Base-by-base conservation (phyloP, 2,329 filamentous ascomycete genomes). In the Alternaria angustiovoidea region DNA sequence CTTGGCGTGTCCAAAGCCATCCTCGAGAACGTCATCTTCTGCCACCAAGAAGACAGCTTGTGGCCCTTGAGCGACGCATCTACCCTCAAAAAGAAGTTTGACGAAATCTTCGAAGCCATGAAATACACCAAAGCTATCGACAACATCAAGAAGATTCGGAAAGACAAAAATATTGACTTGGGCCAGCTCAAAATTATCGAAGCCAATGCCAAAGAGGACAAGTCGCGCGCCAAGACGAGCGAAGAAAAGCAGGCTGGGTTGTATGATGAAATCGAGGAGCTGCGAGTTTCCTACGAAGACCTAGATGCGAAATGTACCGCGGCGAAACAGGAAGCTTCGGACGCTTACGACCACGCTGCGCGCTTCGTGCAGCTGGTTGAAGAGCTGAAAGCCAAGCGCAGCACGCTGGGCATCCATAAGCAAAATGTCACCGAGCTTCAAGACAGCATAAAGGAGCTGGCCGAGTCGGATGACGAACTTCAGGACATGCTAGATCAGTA, bases 61-160 rank as follows among this genome's bases (percentile, higher is more conserved):
- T 99, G 95, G 95, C 95, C 95, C 0, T 89, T 99, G 85, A 96
- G 93, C 74, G 92, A 96, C 72, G 93, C 95, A 0, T 83, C 87
- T 0, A 88, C 87, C 0, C 83, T 99, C 51, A 99, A 99, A 80
- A 96, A 96, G 78, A 91, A 89, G 53, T 99, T 99, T 62, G 95
- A 99, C 74, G 93, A 97, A 75, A 99, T 99, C 11, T 99, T 99
- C 68, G 95, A 98, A 79, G 95, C 95, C 1, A 84, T 92, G 80
- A 97, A 97, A 76, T 99, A 98, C 79, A 97, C 94, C 34, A 97
- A 97, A 74, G 95, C 94, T 18, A 96, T 99, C 61, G 94, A 97
- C 46, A 97, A 96, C 76, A 91, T 99, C 75, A 97, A 96, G 75
- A 78, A 89, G 9, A 84, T 98, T 51, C 86, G 90, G 39, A 99